Conservation (phyloP, 805 yeast genomes). For the Deakozyma indianensis region DNA sequence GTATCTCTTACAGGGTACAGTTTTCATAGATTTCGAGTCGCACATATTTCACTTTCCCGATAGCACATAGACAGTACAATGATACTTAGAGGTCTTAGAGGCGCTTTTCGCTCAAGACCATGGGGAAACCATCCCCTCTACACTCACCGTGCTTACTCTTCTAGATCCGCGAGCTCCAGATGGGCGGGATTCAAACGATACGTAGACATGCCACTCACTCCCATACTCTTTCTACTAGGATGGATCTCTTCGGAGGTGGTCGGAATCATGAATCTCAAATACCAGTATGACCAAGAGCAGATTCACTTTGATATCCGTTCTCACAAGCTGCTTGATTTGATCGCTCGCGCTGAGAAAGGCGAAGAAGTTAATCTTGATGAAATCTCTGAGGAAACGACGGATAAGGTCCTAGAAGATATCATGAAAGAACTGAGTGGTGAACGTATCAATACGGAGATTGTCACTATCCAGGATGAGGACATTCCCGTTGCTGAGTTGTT, state of each 20-base stretch:
- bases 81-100: no score
- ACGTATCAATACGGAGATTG: background rate
- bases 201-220: conserved; percentile 12
- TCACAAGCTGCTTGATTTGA: conserved; percentile 27
- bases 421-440: conserved; percentile 14
- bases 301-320: conserved; percentile 25
- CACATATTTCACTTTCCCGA: no score
- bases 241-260: conserved; percentile 33
- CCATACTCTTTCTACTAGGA: conserved; percentile 29
- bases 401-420: conserved; percentile 13
- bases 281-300: conserved; percentile 22
- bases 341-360: conserved; percentile 22
- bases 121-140: background rate
- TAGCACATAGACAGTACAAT: no score
- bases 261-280: conserved; percentile 28
- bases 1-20: no score
- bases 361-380: conserved; percentile 30
- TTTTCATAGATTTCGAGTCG: no score
- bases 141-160: background rate
- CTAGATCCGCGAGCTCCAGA: no score
- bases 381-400: conserved; percentile 22
- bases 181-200: conserved; percentile 1
- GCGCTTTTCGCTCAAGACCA: no score
- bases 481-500: conserved; percentile 3
- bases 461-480: conserved; percentile 14